Conservation (phyloP, 129 eudicot species). For the Tagetes erecta region DNA sequence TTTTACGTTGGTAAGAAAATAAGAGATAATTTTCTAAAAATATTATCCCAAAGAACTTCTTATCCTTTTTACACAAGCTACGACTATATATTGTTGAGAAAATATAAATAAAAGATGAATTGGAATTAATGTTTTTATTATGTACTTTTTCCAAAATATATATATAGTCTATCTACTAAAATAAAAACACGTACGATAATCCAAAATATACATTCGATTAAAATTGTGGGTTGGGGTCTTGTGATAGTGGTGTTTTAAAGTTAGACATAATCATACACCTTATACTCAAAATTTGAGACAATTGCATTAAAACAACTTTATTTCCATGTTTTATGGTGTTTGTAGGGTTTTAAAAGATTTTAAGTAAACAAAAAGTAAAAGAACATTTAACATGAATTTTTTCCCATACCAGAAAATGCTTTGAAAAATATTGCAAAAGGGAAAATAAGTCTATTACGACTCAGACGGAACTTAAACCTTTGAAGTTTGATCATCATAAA, state of each 20-base stretch:
- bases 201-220: not conserved
- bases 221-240: not conserved
- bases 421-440: not conserved
- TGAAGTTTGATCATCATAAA: not conserved
- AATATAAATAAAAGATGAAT: too few relatives aligned
- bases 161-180: not conserved
- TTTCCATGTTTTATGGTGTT: constrained; percentile 26
- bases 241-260: constrained; percentile 6
- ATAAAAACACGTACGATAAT: not conserved
- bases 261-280: constrained; percentile 25
- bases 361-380: not conserved
- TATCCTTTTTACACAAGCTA: too few relatives aligned
- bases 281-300: constrained; percentile 16
- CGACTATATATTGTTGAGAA: too few relatives aligned
- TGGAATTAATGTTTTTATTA: not conserved
- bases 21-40: too few relatives aligned
- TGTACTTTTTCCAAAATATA: not conserved
- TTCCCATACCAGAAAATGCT: not conserved
- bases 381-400: not conserved
- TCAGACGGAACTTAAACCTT: not conserved
- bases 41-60: too few relatives aligned
- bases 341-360: constrained; percentile 22
- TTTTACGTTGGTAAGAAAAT: too few relatives aligned
- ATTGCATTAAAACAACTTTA: constrained; percentile 13
- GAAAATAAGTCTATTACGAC: not conserved